Evolutionary conservation across 2,329 filamentous ascomycete species (phyloP).

Genomic region (Westerdykella ornata): DNA sequence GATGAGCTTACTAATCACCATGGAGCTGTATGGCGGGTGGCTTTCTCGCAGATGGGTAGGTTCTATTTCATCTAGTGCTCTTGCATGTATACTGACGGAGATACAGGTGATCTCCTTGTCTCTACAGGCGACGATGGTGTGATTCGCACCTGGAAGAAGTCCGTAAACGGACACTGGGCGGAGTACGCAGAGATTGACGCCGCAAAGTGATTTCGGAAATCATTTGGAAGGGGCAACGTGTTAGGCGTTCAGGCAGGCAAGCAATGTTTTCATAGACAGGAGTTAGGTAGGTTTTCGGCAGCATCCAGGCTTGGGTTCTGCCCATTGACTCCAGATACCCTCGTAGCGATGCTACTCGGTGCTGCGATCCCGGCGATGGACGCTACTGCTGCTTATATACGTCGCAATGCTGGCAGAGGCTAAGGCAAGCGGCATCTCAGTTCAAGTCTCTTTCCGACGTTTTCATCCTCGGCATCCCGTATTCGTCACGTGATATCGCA

Average conservation of each 20-base stretch:
- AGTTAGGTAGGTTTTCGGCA: constrained; percentile 5
- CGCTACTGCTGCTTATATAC: too few species aligned
- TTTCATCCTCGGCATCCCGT: not conserved
- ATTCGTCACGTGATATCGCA: constrained; percentile 11
- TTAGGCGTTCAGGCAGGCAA: not conserved
- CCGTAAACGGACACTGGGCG: constrained; percentile 43
- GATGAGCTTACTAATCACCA: constrained; percentile 61
- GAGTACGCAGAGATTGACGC: constrained; percentile 46
- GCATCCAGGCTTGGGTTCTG: constrained; percentile 11
- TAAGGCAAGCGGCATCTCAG: not conserved
- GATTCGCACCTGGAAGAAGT: constrained; percentile 47
- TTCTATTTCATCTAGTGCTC: not conserved
- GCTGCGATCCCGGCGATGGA: constrained; percentile 4
- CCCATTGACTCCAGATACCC: constrained; percentile 24
- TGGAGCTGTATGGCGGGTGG: constrained; percentile 68
- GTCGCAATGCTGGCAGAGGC: too few species aligned
- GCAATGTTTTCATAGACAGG: constrained; percentile 2
- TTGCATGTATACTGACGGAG: constrained; percentile 6
- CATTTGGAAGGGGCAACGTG: constrained; percentile 9
- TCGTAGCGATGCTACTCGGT: constrained; percentile 5
- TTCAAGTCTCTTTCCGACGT: not conserved
- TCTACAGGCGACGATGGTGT: constrained; percentile 70
- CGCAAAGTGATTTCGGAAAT: constrained; percentile 13
- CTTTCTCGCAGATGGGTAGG: constrained; percentile 51
- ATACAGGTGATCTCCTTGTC: constrained; percentile 65